A percentile compares a stretch with the other conserved stretches of the same genome.
Evolutionary conservation across 495 filamentous ascomycete species (phyloP).

Genomic region (Xylaria scruposa): DNA sequence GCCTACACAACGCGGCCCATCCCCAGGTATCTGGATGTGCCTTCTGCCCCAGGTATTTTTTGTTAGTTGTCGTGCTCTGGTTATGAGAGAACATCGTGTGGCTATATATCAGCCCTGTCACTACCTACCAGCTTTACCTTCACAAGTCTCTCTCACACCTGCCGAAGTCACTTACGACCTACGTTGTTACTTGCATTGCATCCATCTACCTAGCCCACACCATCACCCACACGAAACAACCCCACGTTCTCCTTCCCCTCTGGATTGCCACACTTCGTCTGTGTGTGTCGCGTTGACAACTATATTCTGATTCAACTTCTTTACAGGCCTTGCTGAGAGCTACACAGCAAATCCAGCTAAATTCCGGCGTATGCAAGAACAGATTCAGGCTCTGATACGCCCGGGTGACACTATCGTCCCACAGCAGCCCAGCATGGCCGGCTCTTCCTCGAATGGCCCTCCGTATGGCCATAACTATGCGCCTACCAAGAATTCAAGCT

Average conservation of each 20-base stretch:
- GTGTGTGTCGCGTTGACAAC: background rate
- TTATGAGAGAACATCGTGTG: background rate
- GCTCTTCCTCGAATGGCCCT: constrained; percentile 30
- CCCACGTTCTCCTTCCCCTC: background rate
- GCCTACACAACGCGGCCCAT: background rate
- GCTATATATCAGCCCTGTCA: background rate
- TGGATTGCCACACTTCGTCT: background rate
- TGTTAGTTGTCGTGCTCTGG: background rate
- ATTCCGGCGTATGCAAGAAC: constrained; percentile 31
- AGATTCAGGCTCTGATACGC: constrained; percentile 24
- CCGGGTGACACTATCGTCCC: background rate
- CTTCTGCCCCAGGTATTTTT: constrained; percentile 2
- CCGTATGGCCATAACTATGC: constrained; percentile 25
- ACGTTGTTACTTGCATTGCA: background rate
- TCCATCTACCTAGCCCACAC: background rate
- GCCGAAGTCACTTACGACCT: background rate
- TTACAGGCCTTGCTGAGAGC: constrained; percentile 33
- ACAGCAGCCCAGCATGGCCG: constrained; percentile 27
- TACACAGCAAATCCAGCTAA: constrained; percentile 26
- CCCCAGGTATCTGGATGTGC: background rate
- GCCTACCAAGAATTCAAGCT: background rate
- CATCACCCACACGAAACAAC: background rate
- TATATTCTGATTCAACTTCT: background rate
- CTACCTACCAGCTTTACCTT: too few species aligned
- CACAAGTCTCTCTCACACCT: background rate